Base-by-base conservation (phyloP, 495 filamentous ascomycete species). In the Delitschia confertaspora region DNA sequence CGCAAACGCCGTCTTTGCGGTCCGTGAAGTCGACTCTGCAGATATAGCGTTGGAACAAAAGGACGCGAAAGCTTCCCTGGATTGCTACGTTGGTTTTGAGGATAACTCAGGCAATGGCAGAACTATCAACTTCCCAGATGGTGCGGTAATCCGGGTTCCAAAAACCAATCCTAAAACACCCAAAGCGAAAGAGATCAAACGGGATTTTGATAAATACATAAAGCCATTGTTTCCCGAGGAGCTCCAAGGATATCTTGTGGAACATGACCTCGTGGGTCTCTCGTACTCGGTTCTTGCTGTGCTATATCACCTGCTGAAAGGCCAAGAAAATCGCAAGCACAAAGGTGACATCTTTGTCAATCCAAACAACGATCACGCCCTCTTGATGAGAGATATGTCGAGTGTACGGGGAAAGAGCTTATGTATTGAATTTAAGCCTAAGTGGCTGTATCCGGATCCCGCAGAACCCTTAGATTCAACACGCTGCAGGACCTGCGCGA, bases 401-500 rank as follows among this genome's bases (percentile, higher is more conserved):
- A 62, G 71, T 4, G 56, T 47, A 20, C 55, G 55, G 8, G 60
- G 66, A n/a, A 55, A 51, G 8, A 40, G 45, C 25, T 21, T 53
- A 33, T 23, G 36, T 14, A 33, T 87, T 17, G 85, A 98, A 60
- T 78, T 96, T 53, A 98, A 98, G 56, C 87, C 89, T 4, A 98
- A 98, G 62, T 98, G 91, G 91, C 75, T 95, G 1, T 58, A 71
- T 4, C 88, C 89, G 50, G 91, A 85, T 0, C 85, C 83, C 1
- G 77, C 75, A 18, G 88, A 88, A 0, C 88, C 87, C 1, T 4
- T 52, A 0, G 51, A 63, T 4, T 72, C 83, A 11, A 71, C 57
- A 16, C 70, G 88, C 18, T 98, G 91, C 62, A 80, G 91, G 4
- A 94, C 83, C 1, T 98, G 91, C 60, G 91, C 91, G 2, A 60